Evolutionary conservation across 345 rosid species (phyloP).

Genomic region (Ceriops tagal): DNA sequence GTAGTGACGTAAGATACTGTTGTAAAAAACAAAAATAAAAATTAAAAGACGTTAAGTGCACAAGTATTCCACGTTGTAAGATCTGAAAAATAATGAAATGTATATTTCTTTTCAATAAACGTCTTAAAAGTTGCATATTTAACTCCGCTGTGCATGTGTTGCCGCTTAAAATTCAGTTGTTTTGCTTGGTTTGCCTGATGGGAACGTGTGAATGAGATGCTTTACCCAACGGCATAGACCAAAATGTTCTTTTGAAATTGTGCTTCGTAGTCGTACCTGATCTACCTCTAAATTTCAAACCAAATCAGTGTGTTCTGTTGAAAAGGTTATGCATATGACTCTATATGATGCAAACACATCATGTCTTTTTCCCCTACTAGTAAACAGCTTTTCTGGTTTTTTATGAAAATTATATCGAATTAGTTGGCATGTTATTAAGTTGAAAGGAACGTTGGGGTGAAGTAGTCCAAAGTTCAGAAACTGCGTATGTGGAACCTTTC

Average conservation of each 20-base stretch:
- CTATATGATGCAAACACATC: neutral
- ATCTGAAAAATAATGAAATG: too few relatives aligned
- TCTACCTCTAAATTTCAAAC: neutral
- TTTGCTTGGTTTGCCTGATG: neutral
- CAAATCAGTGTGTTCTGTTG: neutral
- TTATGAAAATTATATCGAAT: neutral
- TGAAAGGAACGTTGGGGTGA: neutral
- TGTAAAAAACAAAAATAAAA: neutral
- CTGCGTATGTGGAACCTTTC: constrained; percentile 2
- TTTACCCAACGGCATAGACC: neutral
- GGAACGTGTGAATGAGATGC: neutral
- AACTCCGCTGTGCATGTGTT: neutral
- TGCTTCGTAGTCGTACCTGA: neutral
- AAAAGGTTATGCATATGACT: neutral
- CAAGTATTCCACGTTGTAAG: too few relatives aligned
- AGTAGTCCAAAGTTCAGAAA: neutral
- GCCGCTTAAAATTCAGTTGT: neutral
- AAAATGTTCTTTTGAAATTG: neutral
- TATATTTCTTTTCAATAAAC: constrained; percentile 1
- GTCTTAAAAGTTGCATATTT: neutral
- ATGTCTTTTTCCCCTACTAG: neutral
- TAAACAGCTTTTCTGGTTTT: constrained; percentile 2
- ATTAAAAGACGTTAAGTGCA: too few relatives aligned
- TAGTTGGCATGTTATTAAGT: neutral
- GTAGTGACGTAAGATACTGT: constrained; percentile 17